Base-by-base conservation (phyloP, 768 basidiomycete species). In the Suillus tomentosus region DNA sequence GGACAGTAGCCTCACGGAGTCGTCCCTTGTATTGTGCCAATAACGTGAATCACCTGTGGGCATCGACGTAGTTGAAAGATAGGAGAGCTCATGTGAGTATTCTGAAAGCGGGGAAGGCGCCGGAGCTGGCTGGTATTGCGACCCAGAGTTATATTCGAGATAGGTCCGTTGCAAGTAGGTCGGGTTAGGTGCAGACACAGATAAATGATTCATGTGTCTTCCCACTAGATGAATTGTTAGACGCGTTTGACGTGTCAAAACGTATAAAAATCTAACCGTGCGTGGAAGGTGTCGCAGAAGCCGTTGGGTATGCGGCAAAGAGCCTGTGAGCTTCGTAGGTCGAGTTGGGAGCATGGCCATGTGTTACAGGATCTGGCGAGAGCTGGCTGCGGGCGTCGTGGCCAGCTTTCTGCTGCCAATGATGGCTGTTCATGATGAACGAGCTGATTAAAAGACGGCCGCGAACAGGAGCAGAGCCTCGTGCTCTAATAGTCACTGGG, bases 271-370 rank as follows among this genome's bases (percentile, higher is more conserved):
- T 71, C 57, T 27, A 27, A 91, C 92, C 90, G 71, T 93, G 91
- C 43, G 85, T 81, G 9, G 90, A 84, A n/a, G 91, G 90, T 5
- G 87, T 90, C 34, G 88, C 87, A 64, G 91, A 92, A 45, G 88
- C 88, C 70, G 88, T 82, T 45, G 92, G 89, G 73, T 91, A 93
- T 40, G 84, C 79, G 5, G 85, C 83, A 54, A 91, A 80, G 31
- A 93, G 75, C 60, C 82, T 77, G 66, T 91, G 90, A 2, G 89
- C 87, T 73, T 87, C 86, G 58, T 90, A 87, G 4, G 87, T 87
- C 5, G 87, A 79, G 72, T 87, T 82, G 42, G 80, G 73, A 15
- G 74, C 64, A 56, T 67, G 68, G 58, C 62, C 64, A 45, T 37
- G 59, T 43, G 61, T 17, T 45, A 36, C 10, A 58, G 67, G 62